These are phyloP conservation scores for Cenchrus purpureus DNA, from an alignment of 176 grass and related monocot species.

Conservation along the genomic window DNA sequence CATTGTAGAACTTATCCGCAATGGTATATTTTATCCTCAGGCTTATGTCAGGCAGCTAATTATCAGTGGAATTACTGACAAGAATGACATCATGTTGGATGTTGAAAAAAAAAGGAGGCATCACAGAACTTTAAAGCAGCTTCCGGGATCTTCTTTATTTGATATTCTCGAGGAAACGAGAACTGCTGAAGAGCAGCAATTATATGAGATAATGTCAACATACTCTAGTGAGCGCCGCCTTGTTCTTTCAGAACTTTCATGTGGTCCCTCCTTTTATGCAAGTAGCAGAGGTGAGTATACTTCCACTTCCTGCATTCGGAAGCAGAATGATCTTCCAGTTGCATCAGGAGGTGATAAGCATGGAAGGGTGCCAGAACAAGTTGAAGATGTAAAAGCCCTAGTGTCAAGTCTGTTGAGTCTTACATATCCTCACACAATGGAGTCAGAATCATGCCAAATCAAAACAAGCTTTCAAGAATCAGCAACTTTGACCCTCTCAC, in stretches of 20 bases:
- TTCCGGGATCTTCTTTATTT: conserved; percentile 74
- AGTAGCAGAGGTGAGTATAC: conserved; percentile 42
- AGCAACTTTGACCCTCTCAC: conserved; percentile 53
- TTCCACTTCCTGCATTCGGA: conserved; percentile 54
- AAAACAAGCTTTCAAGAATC: conserved; percentile 69
- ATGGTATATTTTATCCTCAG: conserved; percentile 88
- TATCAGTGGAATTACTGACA: conserved; percentile 87
- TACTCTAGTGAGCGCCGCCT: conserved; percentile 95
- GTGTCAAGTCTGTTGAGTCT: conserved; percentile 75
- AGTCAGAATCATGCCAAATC: conserved; percentile 52
- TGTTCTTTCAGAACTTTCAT: conserved; percentile 71
- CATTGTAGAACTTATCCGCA: conserved; percentile 79
- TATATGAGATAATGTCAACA: conserved; percentile 63
- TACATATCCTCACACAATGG: conserved; percentile 54
- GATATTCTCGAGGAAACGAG: conserved; percentile 82
- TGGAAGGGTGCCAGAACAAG: conserved; percentile 60
- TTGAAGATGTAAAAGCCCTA: conserved; percentile 70
- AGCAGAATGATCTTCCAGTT: conserved; percentile 47
- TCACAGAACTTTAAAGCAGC: conserved; percentile 85
- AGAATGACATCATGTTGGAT: conserved; percentile 67
- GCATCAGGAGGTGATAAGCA: conserved; percentile 52
- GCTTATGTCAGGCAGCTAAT: conserved; percentile 98
- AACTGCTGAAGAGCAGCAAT: conserved; percentile 56
- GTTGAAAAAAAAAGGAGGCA: conserved; percentile 83
- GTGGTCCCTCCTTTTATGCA: conserved; percentile 52